Base-by-base conservation (phyloP, 202 grass and related monocot species). In the Panicum hallii region DNA sequence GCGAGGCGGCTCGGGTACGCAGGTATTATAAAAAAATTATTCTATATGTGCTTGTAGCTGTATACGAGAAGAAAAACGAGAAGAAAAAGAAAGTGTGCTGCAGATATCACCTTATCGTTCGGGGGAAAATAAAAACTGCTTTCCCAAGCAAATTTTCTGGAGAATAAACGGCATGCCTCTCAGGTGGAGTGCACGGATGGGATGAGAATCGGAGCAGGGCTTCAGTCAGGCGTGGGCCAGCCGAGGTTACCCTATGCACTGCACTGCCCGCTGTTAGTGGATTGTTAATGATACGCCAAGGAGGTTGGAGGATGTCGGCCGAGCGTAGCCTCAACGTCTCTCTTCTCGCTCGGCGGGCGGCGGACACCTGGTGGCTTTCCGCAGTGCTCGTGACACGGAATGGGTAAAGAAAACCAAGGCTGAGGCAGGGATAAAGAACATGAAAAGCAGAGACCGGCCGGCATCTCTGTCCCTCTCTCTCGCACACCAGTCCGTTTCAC, bases 321-420 rank as follows among this genome's bases (percentile, higher is more conserved):
- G 20, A 57, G 34, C 78, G 41, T 67, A 41, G 40, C 78, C 63
- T 52, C 46, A 80, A 80, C 63, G 63, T 80, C 63, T 68, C 63
- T 80, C 47, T 81, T 44, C 52, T 54, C 11, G n/a, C 22, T 13
- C 16, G 6, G 78, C 7, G 32, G 19, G 46, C 12, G 62, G 34
- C 50, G 40, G 65, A 70, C 66, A 58, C 50, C 79, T 60, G 52
- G 38, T 81, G 47, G 54, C 63, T 83, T 79, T 79, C 62, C 28
- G 45, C 45, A 49, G 48, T 70, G 56, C 52, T 49, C 53, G 84
- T 87, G 80, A 41, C 74, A 41, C 32, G 80, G 84, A 80, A 75
- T 87, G 58, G 15, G 75, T 80, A 87, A 83, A 87, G 67, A 90
- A 87, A 76, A 6, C 32, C 44, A 88, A 83, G 72, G 79, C n/a